phyloP scores from a whole-genome alignment of 2,329 filamentous ascomycete species.

The Bipolaris oryzae region DNA sequence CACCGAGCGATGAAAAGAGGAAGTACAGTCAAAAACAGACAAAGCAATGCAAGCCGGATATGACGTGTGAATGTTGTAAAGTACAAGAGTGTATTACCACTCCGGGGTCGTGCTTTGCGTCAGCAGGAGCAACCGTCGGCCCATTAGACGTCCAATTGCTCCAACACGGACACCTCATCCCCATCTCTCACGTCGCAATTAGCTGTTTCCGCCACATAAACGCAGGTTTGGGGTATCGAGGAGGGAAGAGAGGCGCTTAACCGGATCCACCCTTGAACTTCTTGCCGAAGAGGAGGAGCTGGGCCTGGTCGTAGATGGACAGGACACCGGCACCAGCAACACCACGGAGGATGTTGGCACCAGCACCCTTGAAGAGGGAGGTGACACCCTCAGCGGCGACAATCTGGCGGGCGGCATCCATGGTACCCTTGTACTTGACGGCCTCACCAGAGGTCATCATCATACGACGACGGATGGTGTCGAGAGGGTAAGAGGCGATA shows the following conservation, averaged over 20 bases:
- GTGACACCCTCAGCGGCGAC: slow-evolving; percentile 92
- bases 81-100: slow-evolving; percentile 51
- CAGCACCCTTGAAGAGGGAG: slow-evolving; percentile 99
- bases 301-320: slow-evolving; percentile 99
- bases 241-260: slow-evolving; percentile 47
- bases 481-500: slow-evolving; percentile 99
- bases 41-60: slow-evolving; percentile 49
- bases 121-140: slow-evolving; percentile 52
- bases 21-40: slow-evolving; percentile 44
- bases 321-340: slow-evolving; percentile 99
- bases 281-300: slow-evolving; percentile 99
- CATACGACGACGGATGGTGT: slow-evolving; percentile 99
- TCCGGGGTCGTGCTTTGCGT: slow-evolving; percentile 49
- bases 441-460: slow-evolving; percentile 98
- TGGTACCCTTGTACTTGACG: slow-evolving; percentile 98
- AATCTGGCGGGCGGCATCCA: slow-evolving; percentile 96
- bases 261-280: slow-evolving; percentile 77
- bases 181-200: slow-evolving; percentile 38
- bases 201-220: slow-evolving; percentile 46
- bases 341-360: slow-evolving; percentile 99
- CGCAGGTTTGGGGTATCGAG: slow-evolving; percentile 45
- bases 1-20: slow-evolving; percentile 45
- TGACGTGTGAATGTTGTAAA: slow-evolving; percentile 50
- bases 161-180: slow-evolving; percentile 41
- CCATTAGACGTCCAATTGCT: slow-evolving; percentile 46